Evolutionary conservation across 371 early-diverging fungal genomes (phyloP).

Genomic region (Nematocida ironsii): DNA sequence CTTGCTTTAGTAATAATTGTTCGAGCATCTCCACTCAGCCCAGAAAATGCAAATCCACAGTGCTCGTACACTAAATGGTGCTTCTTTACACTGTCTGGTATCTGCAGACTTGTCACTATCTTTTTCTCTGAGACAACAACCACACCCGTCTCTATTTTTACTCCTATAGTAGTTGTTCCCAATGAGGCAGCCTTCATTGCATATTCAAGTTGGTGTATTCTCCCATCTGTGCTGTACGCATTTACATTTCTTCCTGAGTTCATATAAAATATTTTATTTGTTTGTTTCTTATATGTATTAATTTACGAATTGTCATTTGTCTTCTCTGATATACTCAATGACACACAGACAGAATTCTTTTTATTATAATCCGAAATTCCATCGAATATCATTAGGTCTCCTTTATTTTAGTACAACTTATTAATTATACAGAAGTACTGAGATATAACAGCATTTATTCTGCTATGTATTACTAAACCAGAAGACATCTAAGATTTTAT

Average conservation of each 20-base stretch:
- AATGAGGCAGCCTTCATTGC: conserved; percentile 71
- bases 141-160: conserved; percentile 61
- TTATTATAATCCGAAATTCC: background rate
- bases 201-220: conserved; percentile 70
- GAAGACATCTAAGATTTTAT: too few species aligned
- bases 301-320: background rate
- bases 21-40: conserved; percentile 69
- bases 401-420: too few species aligned
- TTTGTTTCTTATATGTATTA: background rate
- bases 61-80: conserved; percentile 68
- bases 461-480: too few species aligned
- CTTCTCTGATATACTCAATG: background rate
- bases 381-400: too few species aligned
- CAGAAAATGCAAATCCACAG: conserved; percentile 65
- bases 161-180: conserved; percentile 69
- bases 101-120: conserved; percentile 64
- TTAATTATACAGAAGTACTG: too few species aligned
- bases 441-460: too few species aligned
- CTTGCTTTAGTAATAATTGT: conserved; percentile 65
- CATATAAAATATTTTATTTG: conserved; percentile 46
- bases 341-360: background rate
- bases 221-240: conserved; percentile 69
- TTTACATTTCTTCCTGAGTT: conserved; percentile 64
- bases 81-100: conserved; percentile 65
- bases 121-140: conserved; percentile 70